Percentiles rank a stretch among this genome's conserved stretches.
Conservation (phyloP, 768 basidiomycete genomes). For the Boletales sp. region DNA sequence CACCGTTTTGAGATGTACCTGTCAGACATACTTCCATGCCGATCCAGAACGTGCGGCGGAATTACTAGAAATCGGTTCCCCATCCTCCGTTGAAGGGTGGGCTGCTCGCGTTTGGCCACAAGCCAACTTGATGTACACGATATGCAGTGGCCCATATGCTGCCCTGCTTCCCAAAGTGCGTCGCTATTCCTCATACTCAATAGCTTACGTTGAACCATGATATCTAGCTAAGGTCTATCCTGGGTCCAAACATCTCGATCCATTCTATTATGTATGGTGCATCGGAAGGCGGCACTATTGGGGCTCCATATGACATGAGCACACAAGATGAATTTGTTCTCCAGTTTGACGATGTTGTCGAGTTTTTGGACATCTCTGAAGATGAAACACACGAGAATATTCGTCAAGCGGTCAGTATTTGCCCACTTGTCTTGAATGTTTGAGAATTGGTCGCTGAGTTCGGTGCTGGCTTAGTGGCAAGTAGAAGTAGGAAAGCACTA, state of each 20-base stretch:
- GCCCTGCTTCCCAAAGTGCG: constrained; percentile 13
- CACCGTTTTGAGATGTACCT: background rate
- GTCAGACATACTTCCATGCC: constrained; percentile 9
- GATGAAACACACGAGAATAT: background rate
- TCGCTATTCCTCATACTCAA: too few relatives aligned
- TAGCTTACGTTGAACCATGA: background rate
- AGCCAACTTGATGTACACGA: background rate
- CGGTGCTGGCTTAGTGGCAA: constrained; percentile 8
- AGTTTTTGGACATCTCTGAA: too few relatives aligned
- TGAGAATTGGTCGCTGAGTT: background rate
- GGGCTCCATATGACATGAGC: background rate
- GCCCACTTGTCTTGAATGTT: background rate
- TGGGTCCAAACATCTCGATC: constrained; percentile 8
- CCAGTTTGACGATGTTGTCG: background rate
- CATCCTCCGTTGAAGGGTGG: constrained; percentile 15
- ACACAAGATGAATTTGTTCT: constrained; percentile 12
- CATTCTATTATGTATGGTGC: constrained; percentile 6
- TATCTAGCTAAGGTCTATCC: constrained; percentile 10
- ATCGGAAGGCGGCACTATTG: constrained; percentile 9
- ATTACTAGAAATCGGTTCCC: constrained; percentile 10
- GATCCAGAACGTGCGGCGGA: constrained; percentile 20
- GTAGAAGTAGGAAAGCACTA: background rate
- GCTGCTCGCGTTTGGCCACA: constrained; percentile 16
- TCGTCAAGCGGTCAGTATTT: constrained; percentile 15
- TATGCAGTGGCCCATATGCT: constrained; percentile 9